A percentile compares a stretch with the other conserved stretches of the same genome.
Evolutionary conservation across 2,329 filamentous ascomycete genomes (phyloP).

Genomic region (Cercospora sp.): DNA sequence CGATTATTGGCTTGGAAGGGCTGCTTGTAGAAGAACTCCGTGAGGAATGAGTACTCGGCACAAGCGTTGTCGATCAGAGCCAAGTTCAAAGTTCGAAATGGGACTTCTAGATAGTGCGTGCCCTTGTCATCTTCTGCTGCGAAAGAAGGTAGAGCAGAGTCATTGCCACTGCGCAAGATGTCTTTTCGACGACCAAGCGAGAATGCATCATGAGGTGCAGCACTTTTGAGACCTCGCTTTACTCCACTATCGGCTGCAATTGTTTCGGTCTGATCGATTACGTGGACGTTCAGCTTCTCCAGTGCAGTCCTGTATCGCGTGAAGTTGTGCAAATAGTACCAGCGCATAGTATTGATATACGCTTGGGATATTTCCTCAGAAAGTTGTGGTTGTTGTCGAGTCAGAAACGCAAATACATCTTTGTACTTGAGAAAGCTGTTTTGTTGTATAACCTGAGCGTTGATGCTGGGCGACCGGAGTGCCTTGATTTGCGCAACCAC

Average conservation of each 20-base stretch:
- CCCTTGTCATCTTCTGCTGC: constrained; percentile 86
- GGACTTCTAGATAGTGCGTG: constrained; percentile 82
- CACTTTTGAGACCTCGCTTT: constrained; percentile 29
- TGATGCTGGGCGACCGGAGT: constrained; percentile 89
- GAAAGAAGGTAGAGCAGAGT: constrained; percentile 79
- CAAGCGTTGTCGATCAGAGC: constrained; percentile 91
- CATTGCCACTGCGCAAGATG: constrained; percentile 70
- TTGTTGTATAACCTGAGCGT: constrained; percentile 94
- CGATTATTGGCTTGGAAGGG: constrained; percentile 75
- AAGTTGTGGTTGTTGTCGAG: constrained; percentile 76
- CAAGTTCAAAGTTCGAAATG: constrained; percentile 92
- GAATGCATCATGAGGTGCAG: constrained; percentile 71
- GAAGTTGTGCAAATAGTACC: constrained; percentile 95
- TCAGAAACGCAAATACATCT: constrained; percentile 82
- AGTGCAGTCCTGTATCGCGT: constrained; percentile 81
- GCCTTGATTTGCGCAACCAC: constrained; percentile 93
- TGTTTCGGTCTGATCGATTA: constrained; percentile 78
- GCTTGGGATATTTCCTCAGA: constrained; percentile 88
- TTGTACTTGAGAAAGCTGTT: constrained; percentile 86
- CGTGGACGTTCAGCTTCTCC: constrained; percentile 79
- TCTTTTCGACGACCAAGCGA: constrained; percentile 85
- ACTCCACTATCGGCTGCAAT: constrained; percentile 66
- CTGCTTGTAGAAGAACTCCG: constrained; percentile 81
- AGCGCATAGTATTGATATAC: constrained; percentile 97
- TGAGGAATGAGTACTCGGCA: constrained; percentile 91